phyloP scores from a whole-genome alignment of 371 early-diverging fungal genomes.

The Furculomyces boomerangus region DNA sequence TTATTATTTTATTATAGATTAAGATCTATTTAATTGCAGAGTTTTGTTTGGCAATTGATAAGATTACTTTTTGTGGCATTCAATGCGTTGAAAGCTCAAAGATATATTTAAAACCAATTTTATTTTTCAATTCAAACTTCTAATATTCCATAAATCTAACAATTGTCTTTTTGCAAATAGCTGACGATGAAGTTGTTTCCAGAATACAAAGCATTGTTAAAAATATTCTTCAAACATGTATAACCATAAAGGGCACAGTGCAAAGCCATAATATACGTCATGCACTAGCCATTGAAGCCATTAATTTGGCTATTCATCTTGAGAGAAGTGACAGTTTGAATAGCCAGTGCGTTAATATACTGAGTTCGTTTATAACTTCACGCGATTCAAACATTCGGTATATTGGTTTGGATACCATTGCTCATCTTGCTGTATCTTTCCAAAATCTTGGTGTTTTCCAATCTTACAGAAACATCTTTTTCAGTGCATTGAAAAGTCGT shows the following conservation, averaged over 20 bases:
- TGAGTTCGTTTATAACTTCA: slow-evolving; percentile 74
- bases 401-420: slow-evolving; percentile 89
- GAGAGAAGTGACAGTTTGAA: slow-evolving; percentile 76
- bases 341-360: slow-evolving; percentile 55
- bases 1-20: too few species aligned
- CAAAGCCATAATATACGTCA: slow-evolving; percentile 94
- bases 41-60: too few species aligned
- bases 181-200: too few species aligned
- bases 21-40: too few species aligned
- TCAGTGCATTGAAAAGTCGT: slow-evolving; percentile 77
- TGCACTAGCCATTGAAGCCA: slow-evolving; percentile 89
- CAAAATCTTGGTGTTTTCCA: slow-evolving; percentile 73
- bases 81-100: too few species aligned
- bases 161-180: too few species aligned
- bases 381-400: slow-evolving; percentile 93
- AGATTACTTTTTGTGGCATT: too few species aligned
- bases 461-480: slow-evolving; percentile 72
- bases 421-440: slow-evolving; percentile 76
- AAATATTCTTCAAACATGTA: not conserved
- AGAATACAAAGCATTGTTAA: too few species aligned
- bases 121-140: too few species aligned
- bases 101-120: too few species aligned
- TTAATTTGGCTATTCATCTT: slow-evolving; percentile 81
- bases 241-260: not conserved
- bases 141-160: too few species aligned